Evolutionary conservation across 441 rosid species (phyloP), one percentile per base, ranked within the genome.

Genomic region (Geranium incanum): DNA sequence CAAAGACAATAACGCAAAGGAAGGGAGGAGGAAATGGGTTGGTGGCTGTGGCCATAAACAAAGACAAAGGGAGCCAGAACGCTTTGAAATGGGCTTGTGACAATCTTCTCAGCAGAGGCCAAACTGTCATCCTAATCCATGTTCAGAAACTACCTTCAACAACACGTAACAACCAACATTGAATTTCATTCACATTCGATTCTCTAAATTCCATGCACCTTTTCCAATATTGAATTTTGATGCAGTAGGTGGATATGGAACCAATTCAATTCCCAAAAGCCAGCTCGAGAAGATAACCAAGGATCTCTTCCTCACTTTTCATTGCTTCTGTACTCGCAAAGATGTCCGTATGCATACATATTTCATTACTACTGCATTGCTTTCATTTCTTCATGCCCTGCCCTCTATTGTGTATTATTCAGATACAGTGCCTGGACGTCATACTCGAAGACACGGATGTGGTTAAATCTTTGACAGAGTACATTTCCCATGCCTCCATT

Each of bases 31-130:
- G 65, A n/a, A 76, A 68, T 9, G 93, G 94, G 0, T 68, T 85
- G 76, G 89, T 90, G 57, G 97, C 97, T 6, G 97, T 92, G 67
- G 97, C 97, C 5, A 89, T 94, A 3, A 96, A 92, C 50, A 86
- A 84, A 66, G 94, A 92, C 23, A 89, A 84, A 77, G 86, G 87
- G 64, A 90, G 97, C 86, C 97, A 88, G 67, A 76, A 80, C 72
- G 99, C 99, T 59, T 81, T 94, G 41, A 94, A 87, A 87, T 94
- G 96, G 97, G 87, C 97, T 0, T 79, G 83, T 7, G 99, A 94
- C 52, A 76, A 89, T 82, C 82, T 90, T 36, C 73, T 87, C 72
- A 68, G 76, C 3, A 84, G 75, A 77, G 97, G 94, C 36, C 93
- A 90, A 70, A 81, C 83, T n/a, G 81, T 89, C 9, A 15, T 89